Conservation (phyloP, 1,139 yeast species). For the Zygosaccharomyces pseudobailii region DNA sequence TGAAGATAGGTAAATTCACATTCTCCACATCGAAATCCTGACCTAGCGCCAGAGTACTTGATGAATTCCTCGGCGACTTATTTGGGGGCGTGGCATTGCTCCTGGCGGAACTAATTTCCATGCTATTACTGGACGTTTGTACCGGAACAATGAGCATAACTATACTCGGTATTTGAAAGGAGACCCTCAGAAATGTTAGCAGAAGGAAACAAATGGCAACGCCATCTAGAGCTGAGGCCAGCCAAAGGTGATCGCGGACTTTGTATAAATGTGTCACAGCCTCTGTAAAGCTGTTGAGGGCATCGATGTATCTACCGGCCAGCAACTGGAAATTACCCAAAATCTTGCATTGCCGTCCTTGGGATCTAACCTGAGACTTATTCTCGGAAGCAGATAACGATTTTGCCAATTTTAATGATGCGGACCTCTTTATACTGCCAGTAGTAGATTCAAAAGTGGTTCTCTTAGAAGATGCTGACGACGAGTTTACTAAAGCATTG, state of each 20-base stretch:
- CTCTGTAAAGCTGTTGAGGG: constrained; percentile 67
- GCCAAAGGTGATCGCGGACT: constrained; percentile 78
- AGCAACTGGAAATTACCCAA: constrained; percentile 71
- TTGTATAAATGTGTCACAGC: constrained; percentile 57
- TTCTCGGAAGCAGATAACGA: constrained; percentile 39
- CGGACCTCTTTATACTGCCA: constrained; percentile 24
- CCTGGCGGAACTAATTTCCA: constrained; percentile 16
- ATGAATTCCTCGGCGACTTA: constrained; percentile 43
- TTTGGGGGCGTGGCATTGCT: constrained; percentile 30
- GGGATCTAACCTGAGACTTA: constrained; percentile 50
- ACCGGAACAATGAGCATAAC: constrained; percentile 31
- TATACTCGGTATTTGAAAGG: constrained; percentile 56
- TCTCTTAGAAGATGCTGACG: constrained; percentile 7
- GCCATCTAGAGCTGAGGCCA: constrained; percentile 81
- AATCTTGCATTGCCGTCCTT: constrained; percentile 72
- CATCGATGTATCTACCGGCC: constrained; percentile 73
- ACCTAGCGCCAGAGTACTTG: constrained; percentile 19
- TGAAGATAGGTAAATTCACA: constrained; percentile 43
- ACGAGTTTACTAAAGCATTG: constrained; percentile 10
- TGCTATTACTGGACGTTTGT: constrained; percentile 28
- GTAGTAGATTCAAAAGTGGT: constrained; percentile 25
- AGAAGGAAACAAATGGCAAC: constrained; percentile 62
- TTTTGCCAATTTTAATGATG: constrained; percentile 30
- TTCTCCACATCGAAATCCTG: constrained; percentile 23
- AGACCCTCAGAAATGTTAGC: constrained; percentile 52